These are phyloP conservation scores for Fusarium tuaranense DNA, from an alignment of 2,329 filamentous ascomycete genomes.

Conservation along the genomic window DNA sequence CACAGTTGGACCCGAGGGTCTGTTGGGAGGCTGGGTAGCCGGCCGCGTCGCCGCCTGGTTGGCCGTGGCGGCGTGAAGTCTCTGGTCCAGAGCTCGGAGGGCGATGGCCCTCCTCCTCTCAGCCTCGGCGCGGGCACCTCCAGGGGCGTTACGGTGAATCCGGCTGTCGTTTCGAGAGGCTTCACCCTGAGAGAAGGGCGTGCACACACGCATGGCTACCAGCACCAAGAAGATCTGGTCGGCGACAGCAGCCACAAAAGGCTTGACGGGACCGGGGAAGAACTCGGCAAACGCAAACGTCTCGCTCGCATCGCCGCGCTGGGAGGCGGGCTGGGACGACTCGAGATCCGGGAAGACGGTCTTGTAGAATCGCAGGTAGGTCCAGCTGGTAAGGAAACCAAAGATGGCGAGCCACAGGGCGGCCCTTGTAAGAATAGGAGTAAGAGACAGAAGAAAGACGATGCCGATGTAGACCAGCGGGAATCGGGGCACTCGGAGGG, in stretches of 20 bases:
- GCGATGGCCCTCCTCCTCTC: conserved; percentile 90
- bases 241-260: conserved; percentile 78
- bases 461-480: conserved; percentile 80
- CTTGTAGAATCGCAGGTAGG: conserved; percentile 96
- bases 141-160: conserved; percentile 67
- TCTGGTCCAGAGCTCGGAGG: conserved; percentile 90
- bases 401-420: conserved; percentile 83
- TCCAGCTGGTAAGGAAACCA: conserved; percentile 91
- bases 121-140: conserved; percentile 87
- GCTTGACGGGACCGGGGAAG: conserved; percentile 88
- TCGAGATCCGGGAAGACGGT: conserved; percentile 76
- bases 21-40: conserved; percentile 50
- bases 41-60: conserved; percentile 49
- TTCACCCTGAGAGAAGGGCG: conserved; percentile 86
- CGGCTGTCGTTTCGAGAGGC: conserved; percentile 75
- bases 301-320: conserved; percentile 93
- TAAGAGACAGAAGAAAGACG: conserved; percentile 73
- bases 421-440: conserved; percentile 73
- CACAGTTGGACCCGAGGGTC: conserved; percentile 65
- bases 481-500: conserved; percentile 83
- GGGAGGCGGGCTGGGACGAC: conserved; percentile 67
- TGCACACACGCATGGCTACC: conserved; percentile 81
- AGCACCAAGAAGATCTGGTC: conserved; percentile 76
- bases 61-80: conserved; percentile 84
- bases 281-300: conserved; percentile 97